A percentile compares a stretch with the other conserved stretches of the same genome.
These are phyloP conservation scores for Testicularia cyperi DNA, from an alignment of 1,284 basidiomycete genomes.

Conservation along the genomic window DNA sequence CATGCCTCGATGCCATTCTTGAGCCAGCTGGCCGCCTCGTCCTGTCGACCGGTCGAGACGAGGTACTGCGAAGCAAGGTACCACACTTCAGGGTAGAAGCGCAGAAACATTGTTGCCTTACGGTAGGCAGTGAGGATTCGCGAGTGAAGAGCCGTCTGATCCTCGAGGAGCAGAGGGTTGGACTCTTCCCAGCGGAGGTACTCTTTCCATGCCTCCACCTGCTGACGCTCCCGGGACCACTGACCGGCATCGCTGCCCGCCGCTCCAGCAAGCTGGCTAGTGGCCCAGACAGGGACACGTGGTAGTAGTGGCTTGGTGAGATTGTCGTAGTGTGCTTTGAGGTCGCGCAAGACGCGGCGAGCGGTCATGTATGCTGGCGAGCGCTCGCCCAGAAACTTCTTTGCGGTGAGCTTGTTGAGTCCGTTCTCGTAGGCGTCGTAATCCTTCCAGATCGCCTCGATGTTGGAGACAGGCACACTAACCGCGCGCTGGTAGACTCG, in stretches of 20 bases:
- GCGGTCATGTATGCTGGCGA: constrained; percentile 91
- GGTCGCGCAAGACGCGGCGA: constrained; percentile 79
- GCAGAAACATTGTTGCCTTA: constrained; percentile 83
- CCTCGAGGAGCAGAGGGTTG: constrained; percentile 89
- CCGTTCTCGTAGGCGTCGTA: constrained; percentile 89
- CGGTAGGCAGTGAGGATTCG: constrained; percentile 81
- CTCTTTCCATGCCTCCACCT: constrained; percentile 81
- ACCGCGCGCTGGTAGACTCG: constrained; percentile 91
- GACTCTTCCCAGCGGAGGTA: constrained; percentile 95
- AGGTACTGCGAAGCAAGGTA: constrained; percentile 87
- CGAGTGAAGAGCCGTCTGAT: constrained; percentile 67
- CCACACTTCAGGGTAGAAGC: constrained; percentile 95
- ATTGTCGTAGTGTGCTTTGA: constrained; percentile 68
- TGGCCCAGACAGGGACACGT: constrained; percentile 46
- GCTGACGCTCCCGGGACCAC: constrained; percentile 67
- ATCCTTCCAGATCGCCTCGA: constrained; percentile 91
- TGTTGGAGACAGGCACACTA: constrained; percentile 87
- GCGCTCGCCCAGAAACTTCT: constrained; percentile 85
- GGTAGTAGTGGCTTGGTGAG: constrained; percentile 50
- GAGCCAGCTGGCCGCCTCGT: constrained; percentile 79
- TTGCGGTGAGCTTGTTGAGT: constrained; percentile 89
- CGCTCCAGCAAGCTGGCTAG: constrained; percentile 17
- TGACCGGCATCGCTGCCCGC: constrained; percentile 67
- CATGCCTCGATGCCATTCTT: constrained; percentile 86
- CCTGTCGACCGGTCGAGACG: constrained; percentile 71